Conservation (phyloP, 2,329 filamentous ascomycete species). For the Sordariomycetes sp. region DNA sequence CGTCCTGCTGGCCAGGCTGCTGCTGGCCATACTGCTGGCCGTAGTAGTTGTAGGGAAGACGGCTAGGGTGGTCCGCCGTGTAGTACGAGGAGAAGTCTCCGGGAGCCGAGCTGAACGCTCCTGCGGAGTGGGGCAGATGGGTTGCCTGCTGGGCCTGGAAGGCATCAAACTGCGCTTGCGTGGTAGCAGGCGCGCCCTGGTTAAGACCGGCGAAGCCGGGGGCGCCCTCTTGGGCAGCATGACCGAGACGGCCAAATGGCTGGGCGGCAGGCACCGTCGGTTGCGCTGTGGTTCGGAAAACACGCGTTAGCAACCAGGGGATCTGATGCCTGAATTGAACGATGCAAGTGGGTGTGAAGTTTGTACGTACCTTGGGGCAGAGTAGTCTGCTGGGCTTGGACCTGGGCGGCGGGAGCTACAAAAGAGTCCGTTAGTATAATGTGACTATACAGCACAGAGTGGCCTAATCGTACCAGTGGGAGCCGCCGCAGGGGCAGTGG, state of each 20-base stretch:
- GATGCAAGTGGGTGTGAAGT: constrained; percentile 10
- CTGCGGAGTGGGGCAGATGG: constrained; percentile 44
- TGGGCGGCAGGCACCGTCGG: constrained; percentile 43
- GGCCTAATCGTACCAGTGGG: constrained; percentile 7
- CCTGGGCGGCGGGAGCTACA: constrained; percentile 11
- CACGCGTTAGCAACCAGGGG: constrained; percentile 9
- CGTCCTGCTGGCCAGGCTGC: constrained; percentile 55
- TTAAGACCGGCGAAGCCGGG: constrained; percentile 68
- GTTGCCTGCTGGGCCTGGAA: constrained; percentile 43
- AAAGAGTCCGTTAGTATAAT: constrained; percentile 1
- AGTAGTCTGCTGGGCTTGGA: constrained; percentile 14
- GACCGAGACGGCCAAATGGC: constrained; percentile 53
- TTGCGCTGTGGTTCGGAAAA: constrained; percentile 21
- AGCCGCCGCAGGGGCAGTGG: constrained; percentile 24
- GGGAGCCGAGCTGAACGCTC: constrained; percentile 59
- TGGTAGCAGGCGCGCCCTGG: constrained; percentile 47
- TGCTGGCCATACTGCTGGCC: constrained; percentile 44
- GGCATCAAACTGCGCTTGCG: constrained; percentile 43
- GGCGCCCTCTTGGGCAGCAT: constrained; percentile 45
- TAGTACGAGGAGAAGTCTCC: constrained; percentile 81
- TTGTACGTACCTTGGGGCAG: neutral
- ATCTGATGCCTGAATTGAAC: neutral
- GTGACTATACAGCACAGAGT: neutral
- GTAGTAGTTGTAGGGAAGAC: constrained; percentile 69
- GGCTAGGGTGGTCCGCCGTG: constrained; percentile 57